Evolutionary conservation across 352 stramenopile genomes (phyloP).

Genomic region (Phytopythium sindhum): DNA sequence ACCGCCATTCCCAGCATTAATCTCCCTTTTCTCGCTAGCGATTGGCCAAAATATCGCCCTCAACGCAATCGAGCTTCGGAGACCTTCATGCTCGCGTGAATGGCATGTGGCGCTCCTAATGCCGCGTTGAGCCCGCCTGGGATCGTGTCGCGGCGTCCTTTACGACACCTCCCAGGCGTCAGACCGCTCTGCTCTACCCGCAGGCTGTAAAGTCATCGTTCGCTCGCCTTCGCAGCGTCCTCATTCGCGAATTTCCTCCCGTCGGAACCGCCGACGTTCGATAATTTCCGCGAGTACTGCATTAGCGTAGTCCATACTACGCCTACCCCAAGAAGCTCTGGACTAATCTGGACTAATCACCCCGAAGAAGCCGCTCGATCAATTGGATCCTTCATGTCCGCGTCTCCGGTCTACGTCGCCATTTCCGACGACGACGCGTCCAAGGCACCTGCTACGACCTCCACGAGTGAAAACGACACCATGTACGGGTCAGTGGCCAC

Average conservation of each 20-base stretch:
- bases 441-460: neutral
- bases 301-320: neutral
- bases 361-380: no score
- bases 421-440: neutral
- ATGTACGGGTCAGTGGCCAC: conserved; percentile 14
- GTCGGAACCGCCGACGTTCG: neutral
- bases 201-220: no score
- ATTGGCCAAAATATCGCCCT: neutral
- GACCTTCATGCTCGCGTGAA: neutral
- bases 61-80: neutral
- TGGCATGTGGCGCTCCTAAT: neutral
- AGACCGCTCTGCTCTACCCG: no score
- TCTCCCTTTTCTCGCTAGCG: neutral
- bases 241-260: conserved; percentile 2
- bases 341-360: conserved; percentile 2
- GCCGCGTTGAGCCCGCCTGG: neutral
- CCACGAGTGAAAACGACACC: neutral
- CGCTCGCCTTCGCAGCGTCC: neutral
- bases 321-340: neutral
- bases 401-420: neutral
- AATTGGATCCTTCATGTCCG: neutral
- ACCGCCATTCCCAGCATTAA: neutral
- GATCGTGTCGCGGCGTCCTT: no score
- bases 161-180: no score
- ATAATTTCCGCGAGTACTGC: neutral